Percentiles rank a stretch among this genome's conserved stretches.
Conservation (phyloP, 441 rosid genomes). For the Arabidopsis lyrata region DNA sequence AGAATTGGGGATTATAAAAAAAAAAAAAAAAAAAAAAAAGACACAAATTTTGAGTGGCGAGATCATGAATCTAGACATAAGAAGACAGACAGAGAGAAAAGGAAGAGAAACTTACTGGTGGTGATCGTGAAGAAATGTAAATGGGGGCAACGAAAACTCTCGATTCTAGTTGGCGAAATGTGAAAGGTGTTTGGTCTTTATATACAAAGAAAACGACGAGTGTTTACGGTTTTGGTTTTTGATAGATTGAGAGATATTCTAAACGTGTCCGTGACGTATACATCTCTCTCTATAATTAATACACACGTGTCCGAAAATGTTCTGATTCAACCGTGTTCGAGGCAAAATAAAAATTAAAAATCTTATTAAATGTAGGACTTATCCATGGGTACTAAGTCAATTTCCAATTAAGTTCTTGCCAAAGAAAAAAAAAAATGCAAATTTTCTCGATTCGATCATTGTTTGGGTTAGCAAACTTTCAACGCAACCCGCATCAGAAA, state of each 20-base stretch:
- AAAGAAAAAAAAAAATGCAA: too few relatives aligned
- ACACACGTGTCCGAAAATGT: slow-evolving; percentile 20
- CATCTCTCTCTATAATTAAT: neutral
- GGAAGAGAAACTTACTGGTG: slow-evolving; percentile 25
- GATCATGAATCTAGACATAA: slow-evolving; percentile 22
- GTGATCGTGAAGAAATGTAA: slow-evolving; percentile 30
- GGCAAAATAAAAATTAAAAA: neutral
- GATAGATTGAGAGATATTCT: neutral
- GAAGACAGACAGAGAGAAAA: slow-evolving; percentile 17
- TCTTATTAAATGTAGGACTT: too few relatives aligned
- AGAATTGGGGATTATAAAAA: neutral
- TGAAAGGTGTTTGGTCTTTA: neutral
- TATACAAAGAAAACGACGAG: too few relatives aligned
- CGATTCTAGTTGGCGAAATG: slow-evolving; percentile 12
- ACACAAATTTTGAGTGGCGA: neutral
- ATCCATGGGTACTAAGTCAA: too few relatives aligned
- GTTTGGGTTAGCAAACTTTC: too few relatives aligned
- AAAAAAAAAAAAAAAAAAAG: neutral
- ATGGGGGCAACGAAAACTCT: neutral
- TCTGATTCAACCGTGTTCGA: neutral
- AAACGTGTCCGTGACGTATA: slow-evolving; percentile 28
- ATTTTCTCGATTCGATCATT: too few relatives aligned
- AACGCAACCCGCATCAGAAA: too few relatives aligned
- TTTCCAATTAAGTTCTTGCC: too few relatives aligned
- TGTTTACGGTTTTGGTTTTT: slow-evolving; percentile 19